Evolutionary conservation across 2,329 filamentous ascomycete species (phyloP).

Genomic region (Aspergillus ruber): DNA sequence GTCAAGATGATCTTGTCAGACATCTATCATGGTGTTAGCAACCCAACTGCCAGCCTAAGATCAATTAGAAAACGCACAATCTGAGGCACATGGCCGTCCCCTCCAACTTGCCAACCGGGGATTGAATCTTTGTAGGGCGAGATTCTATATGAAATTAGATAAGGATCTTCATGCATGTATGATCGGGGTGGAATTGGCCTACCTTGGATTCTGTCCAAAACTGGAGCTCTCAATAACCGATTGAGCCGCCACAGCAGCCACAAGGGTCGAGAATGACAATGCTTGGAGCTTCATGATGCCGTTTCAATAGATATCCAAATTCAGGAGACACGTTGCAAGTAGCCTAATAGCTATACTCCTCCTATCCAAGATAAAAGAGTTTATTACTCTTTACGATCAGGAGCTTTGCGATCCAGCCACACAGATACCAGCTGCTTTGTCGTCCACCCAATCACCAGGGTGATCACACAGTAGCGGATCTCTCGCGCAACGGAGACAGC

Average conservation of each 20-base stretch:
- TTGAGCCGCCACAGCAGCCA: conserved; percentile 54
- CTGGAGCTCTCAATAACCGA: conserved; percentile 66
- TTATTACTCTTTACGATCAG: conserved; percentile 10
- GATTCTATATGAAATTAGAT: conserved; percentile 45
- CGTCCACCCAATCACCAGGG: conserved; percentile 44
- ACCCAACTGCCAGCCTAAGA: neutral
- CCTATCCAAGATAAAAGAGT: neutral
- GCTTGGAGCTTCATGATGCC: conserved; percentile 36
- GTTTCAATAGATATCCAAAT: neutral
- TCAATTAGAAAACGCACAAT: conserved; percentile 31
- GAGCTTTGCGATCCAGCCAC: conserved; percentile 19
- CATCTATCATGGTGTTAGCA: conserved; percentile 41
- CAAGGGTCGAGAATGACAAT: conserved; percentile 34
- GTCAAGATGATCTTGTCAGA: conserved; percentile 92
- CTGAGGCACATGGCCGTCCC: conserved; percentile 51
- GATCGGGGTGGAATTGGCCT: conserved; percentile 4
- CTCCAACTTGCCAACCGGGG: conserved; percentile 50
- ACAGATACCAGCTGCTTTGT: conserved; percentile 32
- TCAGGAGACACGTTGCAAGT: neutral
- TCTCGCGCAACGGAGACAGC: conserved; percentile 46
- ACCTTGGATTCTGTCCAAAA: conserved; percentile 65
- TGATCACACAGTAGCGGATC: conserved; percentile 45
- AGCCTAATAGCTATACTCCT: neutral
- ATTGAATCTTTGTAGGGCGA: conserved; percentile 48
- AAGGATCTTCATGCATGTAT: neutral